phyloP scores from a whole-genome alignment of 257 asterid species.

The Solanum appendiculatum region DNA sequence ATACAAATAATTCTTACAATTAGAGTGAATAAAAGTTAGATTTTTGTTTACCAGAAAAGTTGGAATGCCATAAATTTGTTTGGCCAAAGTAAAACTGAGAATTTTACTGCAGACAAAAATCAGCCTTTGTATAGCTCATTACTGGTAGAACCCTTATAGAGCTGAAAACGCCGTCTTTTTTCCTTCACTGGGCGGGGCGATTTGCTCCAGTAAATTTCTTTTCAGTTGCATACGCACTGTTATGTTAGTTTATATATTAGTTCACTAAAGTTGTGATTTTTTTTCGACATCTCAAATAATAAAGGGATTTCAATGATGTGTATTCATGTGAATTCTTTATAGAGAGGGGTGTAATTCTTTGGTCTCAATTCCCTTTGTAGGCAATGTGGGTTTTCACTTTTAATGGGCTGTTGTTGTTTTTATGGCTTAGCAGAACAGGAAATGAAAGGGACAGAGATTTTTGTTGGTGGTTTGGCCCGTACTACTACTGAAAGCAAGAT shows the following conservation, averaged over 20 bases:
- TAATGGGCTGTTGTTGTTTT: not conserved
- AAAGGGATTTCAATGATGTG: not conserved
- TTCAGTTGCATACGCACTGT: not conserved
- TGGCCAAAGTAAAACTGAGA: not conserved
- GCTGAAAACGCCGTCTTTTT: not conserved
- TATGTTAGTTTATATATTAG: not conserved
- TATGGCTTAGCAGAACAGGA: conserved; percentile 5
- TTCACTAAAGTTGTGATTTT: not conserved
- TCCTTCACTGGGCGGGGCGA: not conserved
- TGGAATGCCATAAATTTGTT: not conserved
- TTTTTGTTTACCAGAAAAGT: not conserved
- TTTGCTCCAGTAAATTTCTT: conserved; percentile 13
- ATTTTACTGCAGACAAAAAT: not conserved
- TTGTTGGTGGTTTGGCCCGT: conserved; percentile 75
- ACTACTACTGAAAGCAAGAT: conserved; percentile 53
- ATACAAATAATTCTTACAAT: not conserved
- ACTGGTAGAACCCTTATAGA: not conserved
- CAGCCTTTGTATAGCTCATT: not conserved
- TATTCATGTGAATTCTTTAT: not conserved
- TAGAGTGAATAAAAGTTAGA: not conserved
- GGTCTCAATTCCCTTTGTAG: not conserved
- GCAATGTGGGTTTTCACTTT: not conserved
- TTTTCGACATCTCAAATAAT: not conserved
- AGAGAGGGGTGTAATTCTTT: not conserved
- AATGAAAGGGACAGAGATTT: conserved; percentile 59